Conservation (phyloP, 2,329 filamentous ascomycete genomes). For the Colletotrichum kahawae region DNA sequence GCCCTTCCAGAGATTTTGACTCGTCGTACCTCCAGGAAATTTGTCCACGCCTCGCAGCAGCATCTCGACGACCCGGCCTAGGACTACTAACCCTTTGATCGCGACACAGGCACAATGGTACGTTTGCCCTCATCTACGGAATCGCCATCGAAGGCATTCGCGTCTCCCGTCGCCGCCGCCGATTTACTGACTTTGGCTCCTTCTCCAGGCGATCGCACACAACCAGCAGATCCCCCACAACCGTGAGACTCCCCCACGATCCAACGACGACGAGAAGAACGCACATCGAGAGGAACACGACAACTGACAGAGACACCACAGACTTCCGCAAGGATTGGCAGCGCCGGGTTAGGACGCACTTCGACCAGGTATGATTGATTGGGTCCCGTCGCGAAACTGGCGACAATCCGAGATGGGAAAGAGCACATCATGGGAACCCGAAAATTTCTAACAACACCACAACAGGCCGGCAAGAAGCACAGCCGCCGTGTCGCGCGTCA, state of each 20-base stretch:
- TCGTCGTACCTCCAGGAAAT: constrained; percentile 35
- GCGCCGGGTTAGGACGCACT: constrained; percentile 97
- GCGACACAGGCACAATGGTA: constrained; percentile 59
- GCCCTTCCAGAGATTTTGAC: constrained; percentile 46
- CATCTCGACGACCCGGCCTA: constrained; percentile 21
- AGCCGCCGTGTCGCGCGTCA: constrained; percentile 89
- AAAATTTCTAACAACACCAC: background rate
- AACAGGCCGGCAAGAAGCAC: constrained; percentile 92
- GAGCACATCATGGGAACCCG: constrained; percentile 23
- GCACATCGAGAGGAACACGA: constrained; percentile 26
- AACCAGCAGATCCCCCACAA: constrained; percentile 98
- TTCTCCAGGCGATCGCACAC: constrained; percentile 85
- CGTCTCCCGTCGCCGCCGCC: background rate
- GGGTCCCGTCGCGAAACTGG: constrained; percentile 3
- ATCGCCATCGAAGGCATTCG: background rate
- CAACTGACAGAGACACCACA: constrained; percentile 52
- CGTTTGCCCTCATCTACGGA: constrained; percentile 24
- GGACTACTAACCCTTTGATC: constrained; percentile 46
- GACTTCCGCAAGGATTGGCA: constrained; percentile 99
- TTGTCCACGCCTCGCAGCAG: constrained; percentile 16
- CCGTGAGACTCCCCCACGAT: constrained; percentile 64
- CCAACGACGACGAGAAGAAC: background rate
- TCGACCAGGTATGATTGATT: constrained; percentile 85
- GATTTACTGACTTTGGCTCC: constrained; percentile 14
- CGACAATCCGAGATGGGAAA: constrained; percentile 25